A percentile compares a stretch with the other conserved stretches of the same genome.
These are phyloP conservation scores for Nicotiana knightiana DNA, from an alignment of 257 asterid genomes.

Conservation along the genomic window DNA sequence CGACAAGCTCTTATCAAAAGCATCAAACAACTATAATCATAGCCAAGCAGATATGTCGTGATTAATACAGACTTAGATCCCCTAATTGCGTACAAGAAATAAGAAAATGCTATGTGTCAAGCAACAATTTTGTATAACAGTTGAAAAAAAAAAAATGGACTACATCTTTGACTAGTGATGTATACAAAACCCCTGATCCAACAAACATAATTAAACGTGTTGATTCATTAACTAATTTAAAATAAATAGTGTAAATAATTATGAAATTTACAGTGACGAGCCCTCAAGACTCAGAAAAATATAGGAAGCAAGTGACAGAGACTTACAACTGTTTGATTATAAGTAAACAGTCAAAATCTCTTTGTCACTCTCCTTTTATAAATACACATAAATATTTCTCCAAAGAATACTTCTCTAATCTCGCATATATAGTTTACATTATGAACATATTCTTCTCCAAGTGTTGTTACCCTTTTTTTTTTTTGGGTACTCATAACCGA, in stretches of 20 bases:
- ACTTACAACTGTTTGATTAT: not conserved
- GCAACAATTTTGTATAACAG: not conserved
- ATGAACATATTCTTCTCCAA: not conserved
- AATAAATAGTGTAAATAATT: constrained; percentile 13
- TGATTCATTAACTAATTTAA: constrained; percentile 11
- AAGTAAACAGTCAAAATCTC: not conserved
- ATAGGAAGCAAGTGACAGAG: constrained; percentile 4
- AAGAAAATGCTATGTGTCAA: not conserved
- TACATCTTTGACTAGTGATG: not conserved
- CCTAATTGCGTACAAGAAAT: not conserved
- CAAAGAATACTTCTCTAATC: not conserved
- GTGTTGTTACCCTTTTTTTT: not conserved
- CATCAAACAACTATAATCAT: not conserved
- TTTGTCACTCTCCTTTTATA: not conserved
- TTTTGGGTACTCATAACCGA: not conserved
- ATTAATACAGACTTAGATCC: not conserved
- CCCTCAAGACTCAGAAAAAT: not conserved
- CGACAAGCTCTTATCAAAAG: not conserved
- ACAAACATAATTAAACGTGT: constrained; percentile 22
- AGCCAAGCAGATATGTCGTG: not conserved
- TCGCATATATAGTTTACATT: not conserved
- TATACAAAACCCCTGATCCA: constrained; percentile 4
- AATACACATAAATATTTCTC: not conserved
- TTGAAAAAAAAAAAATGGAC: not conserved
- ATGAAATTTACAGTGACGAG: constrained; percentile 15